Base-by-base conservation (phyloP, 495 filamentous ascomycete species). In the Penicillium parvum region DNA sequence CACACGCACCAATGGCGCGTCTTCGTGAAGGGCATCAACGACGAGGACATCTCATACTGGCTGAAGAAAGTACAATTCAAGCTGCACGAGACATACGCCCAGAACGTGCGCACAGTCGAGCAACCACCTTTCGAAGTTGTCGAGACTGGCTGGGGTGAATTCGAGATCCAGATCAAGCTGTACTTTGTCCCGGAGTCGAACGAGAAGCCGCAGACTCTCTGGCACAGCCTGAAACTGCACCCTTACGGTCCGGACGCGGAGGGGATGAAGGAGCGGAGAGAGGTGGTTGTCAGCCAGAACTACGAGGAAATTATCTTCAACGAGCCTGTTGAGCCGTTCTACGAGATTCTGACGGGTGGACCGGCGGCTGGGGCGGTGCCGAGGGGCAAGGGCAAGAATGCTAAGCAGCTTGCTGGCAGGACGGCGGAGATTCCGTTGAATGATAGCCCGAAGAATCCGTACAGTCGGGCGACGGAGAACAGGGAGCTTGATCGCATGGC, bases 61-160 rank as follows among this genome's bases (percentile, higher is more conserved):
- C 77, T 97, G 50, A 88, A 90, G 42, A 92, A 96, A 57, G 92
- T 96, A 4, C 88, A 94, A 61, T 97, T 98, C 75, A 96, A 96
- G 61, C 78, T 98, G 3, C 89, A 95, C 73, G 90, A 96, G 56
- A 92, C 90, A 4, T 96, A 95, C 62, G 78, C 86, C 25, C 90
- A 96, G 59, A 82, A 84, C 47, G 72, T 90, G 2, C 85, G 92
- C 45, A 88, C 84, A 32, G 62, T 89, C 69, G 74, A 87, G 63
- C 74, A 78, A 32, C 81, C 81, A 19, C 84, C 91, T 19, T 97
- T 95, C 63, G 78, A 86, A 60, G 85, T 97, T 32, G 75, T 75
- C 37, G 92, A 96, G 65, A 95, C 90, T 0, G 92, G 92, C 26
- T 98, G 91, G 88, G 92, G 92, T 52, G 92, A 96, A 71, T 98